Evolutionary conservation across 495 filamentous ascomycete species (phyloP).

Genomic region (Hypomontagnella monticulosa): DNA sequence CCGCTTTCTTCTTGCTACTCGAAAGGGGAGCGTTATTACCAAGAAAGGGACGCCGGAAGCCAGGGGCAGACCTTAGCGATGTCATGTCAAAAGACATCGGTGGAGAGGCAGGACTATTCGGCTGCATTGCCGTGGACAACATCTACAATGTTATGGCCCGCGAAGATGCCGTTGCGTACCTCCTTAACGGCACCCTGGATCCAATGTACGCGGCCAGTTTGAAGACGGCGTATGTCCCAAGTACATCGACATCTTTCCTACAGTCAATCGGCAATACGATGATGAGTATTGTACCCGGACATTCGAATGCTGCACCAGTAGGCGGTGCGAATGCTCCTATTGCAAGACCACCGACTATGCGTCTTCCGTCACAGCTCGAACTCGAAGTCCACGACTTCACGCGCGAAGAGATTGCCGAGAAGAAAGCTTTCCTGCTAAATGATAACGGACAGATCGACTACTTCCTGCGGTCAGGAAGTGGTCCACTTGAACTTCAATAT

Average conservation of each 20-base stretch:
- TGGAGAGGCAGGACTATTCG: slow-evolving; percentile 80
- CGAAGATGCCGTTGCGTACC: slow-evolving; percentile 82
- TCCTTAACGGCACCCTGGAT: slow-evolving; percentile 90
- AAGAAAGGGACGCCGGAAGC: slow-evolving; percentile 77
- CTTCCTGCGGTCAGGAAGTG: slow-evolving; percentile 79
- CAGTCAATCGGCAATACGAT: slow-evolving; percentile 73
- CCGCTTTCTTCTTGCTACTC: slow-evolving; percentile 90
- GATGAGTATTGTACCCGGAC: slow-evolving; percentile 56
- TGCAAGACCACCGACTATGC: slow-evolving; percentile 56
- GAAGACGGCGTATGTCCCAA: slow-evolving; percentile 81
- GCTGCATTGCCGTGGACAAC: slow-evolving; percentile 93
- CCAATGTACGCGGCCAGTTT: slow-evolving; percentile 77
- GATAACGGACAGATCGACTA: slow-evolving; percentile 97
- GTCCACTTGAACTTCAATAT: slow-evolving; percentile 92
- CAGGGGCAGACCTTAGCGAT: slow-evolving; percentile 69
- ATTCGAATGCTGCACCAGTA: slow-evolving; percentile 25
- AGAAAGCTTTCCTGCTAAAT: slow-evolving; percentile 85
- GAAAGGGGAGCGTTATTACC: slow-evolving; percentile 85
- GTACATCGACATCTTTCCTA: slow-evolving; percentile 71
- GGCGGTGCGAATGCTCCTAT: slow-evolving; percentile 29
- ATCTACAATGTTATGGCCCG: slow-evolving; percentile 88
- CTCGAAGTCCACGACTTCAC: slow-evolving; percentile 96
- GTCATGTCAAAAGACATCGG: slow-evolving; percentile 70
- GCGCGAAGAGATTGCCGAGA: slow-evolving; percentile 91
- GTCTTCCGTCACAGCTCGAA: slow-evolving; percentile 89